A percentile compares a stretch with the other conserved stretches of the same genome.
phyloP scores from a whole-genome alignment of 495 filamentous ascomycete species.

The Hamigera avellanea region DNA sequence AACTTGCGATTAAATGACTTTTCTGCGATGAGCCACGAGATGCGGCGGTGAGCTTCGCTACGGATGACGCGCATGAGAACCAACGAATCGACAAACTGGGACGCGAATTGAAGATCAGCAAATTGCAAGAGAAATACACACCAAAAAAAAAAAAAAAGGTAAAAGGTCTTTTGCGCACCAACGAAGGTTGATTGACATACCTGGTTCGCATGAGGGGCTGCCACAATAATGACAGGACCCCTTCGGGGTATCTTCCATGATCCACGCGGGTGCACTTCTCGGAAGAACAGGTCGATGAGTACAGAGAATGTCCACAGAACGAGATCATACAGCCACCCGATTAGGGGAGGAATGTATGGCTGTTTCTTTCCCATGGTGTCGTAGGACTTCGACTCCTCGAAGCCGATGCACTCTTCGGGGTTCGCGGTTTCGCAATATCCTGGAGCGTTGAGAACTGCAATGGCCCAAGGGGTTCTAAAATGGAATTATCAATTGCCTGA shows the following conservation, averaged over 20 bases:
- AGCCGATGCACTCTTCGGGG: background rate
- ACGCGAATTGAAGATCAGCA: constrained; percentile 1
- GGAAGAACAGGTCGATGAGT: constrained; percentile 89
- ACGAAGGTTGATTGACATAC: constrained; percentile 25
- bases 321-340: constrained; percentile 67
- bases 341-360: constrained; percentile 56
- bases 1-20: constrained; percentile 84
- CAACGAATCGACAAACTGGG: constrained; percentile 85
- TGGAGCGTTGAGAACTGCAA: no score
- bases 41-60: constrained; percentile 73
- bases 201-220: constrained; percentile 98
- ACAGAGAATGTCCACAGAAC: constrained; percentile 76
- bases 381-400: background rate
- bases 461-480: no score
- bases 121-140: no score
- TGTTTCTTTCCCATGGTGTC: constrained; percentile 20
- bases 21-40: constrained; percentile 85
- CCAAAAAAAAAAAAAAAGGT: background rate
- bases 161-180: constrained; percentile 1
- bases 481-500: no score
- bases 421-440: background rate
- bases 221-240: constrained; percentile 89
- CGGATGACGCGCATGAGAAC: constrained; percentile 84
- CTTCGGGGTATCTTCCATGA: constrained; percentile 83
- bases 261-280: constrained; percentile 89